phyloP scores from a whole-genome alignment of 106 monocot species.

The Platanthera zijinensis region DNA sequence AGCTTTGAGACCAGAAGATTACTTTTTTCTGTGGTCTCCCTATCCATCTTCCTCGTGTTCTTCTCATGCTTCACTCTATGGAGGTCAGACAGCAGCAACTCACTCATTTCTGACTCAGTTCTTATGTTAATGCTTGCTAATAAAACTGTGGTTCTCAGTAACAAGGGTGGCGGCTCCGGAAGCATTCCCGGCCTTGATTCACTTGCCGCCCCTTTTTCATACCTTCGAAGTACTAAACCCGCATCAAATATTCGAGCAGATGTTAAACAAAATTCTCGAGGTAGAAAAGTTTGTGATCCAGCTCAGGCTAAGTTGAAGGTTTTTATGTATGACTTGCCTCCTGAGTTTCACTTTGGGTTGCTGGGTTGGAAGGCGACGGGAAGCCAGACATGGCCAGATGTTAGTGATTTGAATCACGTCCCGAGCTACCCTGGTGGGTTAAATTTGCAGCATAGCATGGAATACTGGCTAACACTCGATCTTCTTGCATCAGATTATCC shows the following conservation, averaged over 20 bases:
- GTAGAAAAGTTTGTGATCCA: constrained; percentile 7
- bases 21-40: constrained; percentile 24
- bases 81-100: constrained; percentile 13
- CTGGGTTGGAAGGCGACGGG: constrained; percentile 35
- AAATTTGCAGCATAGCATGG: constrained; percentile 84
- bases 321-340: constrained; percentile 63
- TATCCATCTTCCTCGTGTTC: constrained; percentile 35
- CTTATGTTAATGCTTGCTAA: constrained; percentile 19
- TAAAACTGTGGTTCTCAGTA: constrained; percentile 9
- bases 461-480: constrained; percentile 91
- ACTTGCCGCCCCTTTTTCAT: background rate
- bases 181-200: background rate
- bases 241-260: background rate
- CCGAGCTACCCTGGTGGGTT: constrained; percentile 79
- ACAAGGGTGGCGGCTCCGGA: background rate
- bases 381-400: constrained; percentile 42
- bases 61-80: constrained; percentile 31
- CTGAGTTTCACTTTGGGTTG: constrained; percentile 57
- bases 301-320: constrained; percentile 30
- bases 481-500: constrained; percentile 44
- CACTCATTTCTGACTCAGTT: constrained; percentile 21
- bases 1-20: constrained; percentile 28
- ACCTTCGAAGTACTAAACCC: background rate
- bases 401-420: constrained; percentile 17
- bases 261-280: constrained; percentile 7